These are phyloP conservation scores for Gonium pectorale DNA, from an alignment of 139 green algal genomes.

Conservation along the genomic window DNA sequence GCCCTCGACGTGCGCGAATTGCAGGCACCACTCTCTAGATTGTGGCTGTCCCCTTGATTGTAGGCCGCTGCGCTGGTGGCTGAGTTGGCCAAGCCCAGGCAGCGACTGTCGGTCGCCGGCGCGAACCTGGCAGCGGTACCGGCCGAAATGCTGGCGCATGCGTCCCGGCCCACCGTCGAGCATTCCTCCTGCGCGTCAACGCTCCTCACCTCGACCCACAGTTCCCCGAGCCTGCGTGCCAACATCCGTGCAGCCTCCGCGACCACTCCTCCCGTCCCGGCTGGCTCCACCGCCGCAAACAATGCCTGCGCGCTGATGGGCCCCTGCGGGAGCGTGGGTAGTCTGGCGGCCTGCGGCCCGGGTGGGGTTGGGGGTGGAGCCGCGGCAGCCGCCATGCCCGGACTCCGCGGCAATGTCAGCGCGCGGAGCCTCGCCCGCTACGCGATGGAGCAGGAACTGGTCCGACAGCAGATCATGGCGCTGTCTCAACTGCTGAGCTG, in stretches of 20 bases:
- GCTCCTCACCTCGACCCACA: too few species aligned
- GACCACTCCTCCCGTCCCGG: neutral
- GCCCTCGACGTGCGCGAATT: too few species aligned
- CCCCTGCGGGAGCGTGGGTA: neutral
- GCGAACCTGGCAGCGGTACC: too few species aligned
- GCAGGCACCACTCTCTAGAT: too few species aligned
- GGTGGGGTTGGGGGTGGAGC: neutral
- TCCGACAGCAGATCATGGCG: conserved; percentile 1
- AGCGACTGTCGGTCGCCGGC: too few species aligned
- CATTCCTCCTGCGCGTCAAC: too few species aligned
- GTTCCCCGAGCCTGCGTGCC: too few species aligned
- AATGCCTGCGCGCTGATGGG: neutral
- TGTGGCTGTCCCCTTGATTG: neutral
- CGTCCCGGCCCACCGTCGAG: too few species aligned
- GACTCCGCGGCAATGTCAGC: too few species aligned
- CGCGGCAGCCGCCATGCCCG: too few species aligned
- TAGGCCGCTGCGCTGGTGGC: neutral
- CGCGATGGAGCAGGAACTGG: conserved; percentile 17
- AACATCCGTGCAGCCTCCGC: neutral
- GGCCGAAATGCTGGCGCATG: too few species aligned
- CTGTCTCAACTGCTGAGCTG: conserved; percentile 26
- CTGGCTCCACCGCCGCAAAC: neutral
- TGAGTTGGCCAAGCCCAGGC: neutral
- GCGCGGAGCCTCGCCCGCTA: conserved; percentile 8
- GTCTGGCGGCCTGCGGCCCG: too few species aligned